Base-by-base conservation (phyloP, 2,329 filamentous ascomycete genomes). In the Huntiella omanensis region DNA sequence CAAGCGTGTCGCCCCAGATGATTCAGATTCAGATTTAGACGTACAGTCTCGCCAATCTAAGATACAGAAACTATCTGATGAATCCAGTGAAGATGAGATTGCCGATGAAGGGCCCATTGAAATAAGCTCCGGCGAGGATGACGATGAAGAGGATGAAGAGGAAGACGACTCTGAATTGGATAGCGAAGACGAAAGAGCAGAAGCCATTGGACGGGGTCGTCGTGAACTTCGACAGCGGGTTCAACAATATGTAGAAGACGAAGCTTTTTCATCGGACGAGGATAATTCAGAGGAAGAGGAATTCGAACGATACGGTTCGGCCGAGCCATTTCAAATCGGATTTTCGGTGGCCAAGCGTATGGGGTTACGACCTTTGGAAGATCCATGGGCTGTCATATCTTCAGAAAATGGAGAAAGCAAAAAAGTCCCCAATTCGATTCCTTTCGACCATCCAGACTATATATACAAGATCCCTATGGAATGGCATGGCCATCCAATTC, bases 1-100 rank as follows among this genome's bases (percentile, higher is more conserved):
- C 32, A 16, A n/a, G 11, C 36, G 38, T 15, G 32, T 19, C 12
- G 7, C 35, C 17, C 16, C 8, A 8, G 28, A 19, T 7, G 17
- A 32, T 12, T 35, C 41, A 5, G 39, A 47, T 13, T 38, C 41
- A 4, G 38, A 47, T 28, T 22, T 22, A 22, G 33, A 42, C n/a
- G 22, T 28, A 2, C 22, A 8, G 22, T 28, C 22, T 28, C 22
- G 22, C 8, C 22, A 28, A 28, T 10, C 22, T 10, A 28, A 28
- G 22, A 28, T 28, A 4, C 38, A 36, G 38, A 6, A 7, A 5
- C 13, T 42, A 7, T 35, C 41, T 16, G 33, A 42, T 42, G 16
- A 33, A 37, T 47, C 40, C 32, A 35, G 42, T n/a, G 43, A 35
- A 11, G 37, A 41, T 33, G 38, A 36, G 32, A 11, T n/a, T 15